These are phyloP conservation scores for Sporisorium scitamineum DNA, from an alignment of 1,284 basidiomycete species.

Conservation along the genomic window DNA sequence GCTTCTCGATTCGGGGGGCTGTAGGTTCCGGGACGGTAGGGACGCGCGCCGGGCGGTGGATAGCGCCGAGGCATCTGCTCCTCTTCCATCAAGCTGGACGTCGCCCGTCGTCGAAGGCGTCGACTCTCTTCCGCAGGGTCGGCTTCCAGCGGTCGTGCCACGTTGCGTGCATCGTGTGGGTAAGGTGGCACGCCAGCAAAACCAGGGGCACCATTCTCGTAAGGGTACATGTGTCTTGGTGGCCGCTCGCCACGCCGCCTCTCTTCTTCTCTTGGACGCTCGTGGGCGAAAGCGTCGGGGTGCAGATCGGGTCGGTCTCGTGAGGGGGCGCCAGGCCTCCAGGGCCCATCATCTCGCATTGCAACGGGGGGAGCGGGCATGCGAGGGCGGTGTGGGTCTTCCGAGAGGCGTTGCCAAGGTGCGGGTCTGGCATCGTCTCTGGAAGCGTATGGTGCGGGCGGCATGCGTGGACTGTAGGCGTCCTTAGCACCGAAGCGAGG, in stretches of 20 bases:
- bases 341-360: constrained; percentile 24
- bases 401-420: constrained; percentile 20
- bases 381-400: constrained; percentile 29
- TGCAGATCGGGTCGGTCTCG: constrained; percentile 17
- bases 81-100: constrained; percentile 19
- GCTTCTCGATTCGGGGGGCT: constrained; percentile 37
- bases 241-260: constrained; percentile 30
- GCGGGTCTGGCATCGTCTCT: constrained; percentile 20
- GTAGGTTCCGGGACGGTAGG: constrained; percentile 24
- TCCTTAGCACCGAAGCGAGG: constrained; percentile 29
- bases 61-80: constrained; percentile 27
- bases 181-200: constrained; percentile 14
- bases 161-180: constrained; percentile 11
- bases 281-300: constrained; percentile 22
- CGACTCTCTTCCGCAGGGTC: constrained; percentile 23
- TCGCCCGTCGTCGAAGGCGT: constrained; percentile 30
- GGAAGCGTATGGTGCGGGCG: constrained; percentile 8
- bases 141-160: constrained; percentile 15
- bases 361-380: constrained; percentile 17
- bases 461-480: constrained; percentile 22
- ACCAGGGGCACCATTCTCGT: constrained; percentile 12
- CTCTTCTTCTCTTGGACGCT: constrained; percentile 27
- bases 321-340: constrained; percentile 18
- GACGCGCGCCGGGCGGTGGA: constrained; percentile 11
- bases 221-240: constrained; percentile 17